Evolutionary conservation across 257 asterid genomes (phyloP).

Genomic region (Solanum corneliomulleri): DNA sequence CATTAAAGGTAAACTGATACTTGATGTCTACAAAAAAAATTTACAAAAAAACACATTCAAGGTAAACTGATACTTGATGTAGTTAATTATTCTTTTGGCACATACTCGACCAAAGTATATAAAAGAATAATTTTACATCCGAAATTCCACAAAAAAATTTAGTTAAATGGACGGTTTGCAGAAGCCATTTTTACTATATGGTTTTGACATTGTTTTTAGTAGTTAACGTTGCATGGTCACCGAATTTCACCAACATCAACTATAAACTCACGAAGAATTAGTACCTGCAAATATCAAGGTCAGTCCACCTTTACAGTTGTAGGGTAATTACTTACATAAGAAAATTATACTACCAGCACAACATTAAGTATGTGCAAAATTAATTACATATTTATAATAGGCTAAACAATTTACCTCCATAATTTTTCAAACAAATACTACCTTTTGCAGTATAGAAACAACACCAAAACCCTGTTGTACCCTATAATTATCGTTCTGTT

Average conservation of each 20-base stretch:
- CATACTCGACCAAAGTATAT: not conserved
- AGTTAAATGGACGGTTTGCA: not conserved
- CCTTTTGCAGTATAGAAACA: not conserved
- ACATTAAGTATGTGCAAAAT: not conserved
- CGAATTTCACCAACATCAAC: not conserved
- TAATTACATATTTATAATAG: not conserved
- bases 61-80: not conserved
- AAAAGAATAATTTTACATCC: not conserved
- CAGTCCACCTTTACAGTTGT: not conserved
- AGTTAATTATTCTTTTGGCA: not conserved
- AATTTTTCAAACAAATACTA: not conserved
- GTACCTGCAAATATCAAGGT: not conserved
- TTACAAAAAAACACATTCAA: not conserved
- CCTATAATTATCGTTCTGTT: no score
- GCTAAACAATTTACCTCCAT: not conserved
- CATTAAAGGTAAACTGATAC: not conserved
- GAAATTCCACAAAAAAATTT: not conserved
- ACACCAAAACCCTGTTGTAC: no score
- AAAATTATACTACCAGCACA: not conserved
- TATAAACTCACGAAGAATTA: not conserved
- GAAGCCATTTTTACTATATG: not conserved
- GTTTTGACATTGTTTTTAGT: not conserved
- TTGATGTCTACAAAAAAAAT: not conserved
- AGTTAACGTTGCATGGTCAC: not conserved
- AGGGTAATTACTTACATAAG: not conserved